These are phyloP conservation scores for Trichosporon sp. DNA, from an alignment of 1,284 basidiomycete genomes.

Conservation along the genomic window DNA sequence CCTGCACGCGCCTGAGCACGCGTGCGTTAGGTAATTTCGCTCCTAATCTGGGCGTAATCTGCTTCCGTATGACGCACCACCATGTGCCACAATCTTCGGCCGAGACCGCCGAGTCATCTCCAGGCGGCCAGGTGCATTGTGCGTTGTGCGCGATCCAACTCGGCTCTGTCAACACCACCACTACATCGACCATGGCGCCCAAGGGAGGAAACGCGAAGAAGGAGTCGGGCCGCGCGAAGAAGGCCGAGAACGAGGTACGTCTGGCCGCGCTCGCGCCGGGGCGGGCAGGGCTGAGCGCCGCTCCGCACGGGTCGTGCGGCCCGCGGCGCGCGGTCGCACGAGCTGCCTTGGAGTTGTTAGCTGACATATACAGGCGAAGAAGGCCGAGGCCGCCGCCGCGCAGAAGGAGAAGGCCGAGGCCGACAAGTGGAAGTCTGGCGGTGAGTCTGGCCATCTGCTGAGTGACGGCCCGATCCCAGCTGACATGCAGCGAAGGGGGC, in stretches of 20 bases:
- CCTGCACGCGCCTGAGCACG: too few species aligned
- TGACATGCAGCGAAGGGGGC: constrained; percentile 40
- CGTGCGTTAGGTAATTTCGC: background rate
- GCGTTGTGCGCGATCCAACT: background rate
- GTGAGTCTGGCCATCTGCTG: constrained; percentile 48
- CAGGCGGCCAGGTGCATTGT: background rate
- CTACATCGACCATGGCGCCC: constrained; percentile 60
- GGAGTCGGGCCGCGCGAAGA: constrained; percentile 78
- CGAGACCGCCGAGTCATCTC: background rate
- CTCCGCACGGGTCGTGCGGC: constrained; percentile 48
- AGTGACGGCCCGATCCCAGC: background rate
- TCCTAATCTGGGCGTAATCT: background rate
- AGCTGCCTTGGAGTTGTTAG: background rate
- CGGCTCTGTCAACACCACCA: background rate
- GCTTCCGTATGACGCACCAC: constrained; percentile 1
- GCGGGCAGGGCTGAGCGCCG: too few species aligned
- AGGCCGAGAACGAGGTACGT: constrained; percentile 85
- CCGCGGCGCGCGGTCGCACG: constrained; percentile 28
- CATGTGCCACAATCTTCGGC: constrained; percentile 6
- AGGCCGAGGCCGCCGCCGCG: constrained; percentile 26
- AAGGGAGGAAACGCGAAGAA: constrained; percentile 80
- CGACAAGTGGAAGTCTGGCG: constrained; percentile 68
- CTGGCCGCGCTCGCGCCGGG: background rate
- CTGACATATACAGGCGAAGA: constrained; percentile 57
- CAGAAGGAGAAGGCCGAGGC: constrained; percentile 60